phyloP scores from a whole-genome alignment of 441 rosid genomes.

The Omphalea diandra region DNA sequence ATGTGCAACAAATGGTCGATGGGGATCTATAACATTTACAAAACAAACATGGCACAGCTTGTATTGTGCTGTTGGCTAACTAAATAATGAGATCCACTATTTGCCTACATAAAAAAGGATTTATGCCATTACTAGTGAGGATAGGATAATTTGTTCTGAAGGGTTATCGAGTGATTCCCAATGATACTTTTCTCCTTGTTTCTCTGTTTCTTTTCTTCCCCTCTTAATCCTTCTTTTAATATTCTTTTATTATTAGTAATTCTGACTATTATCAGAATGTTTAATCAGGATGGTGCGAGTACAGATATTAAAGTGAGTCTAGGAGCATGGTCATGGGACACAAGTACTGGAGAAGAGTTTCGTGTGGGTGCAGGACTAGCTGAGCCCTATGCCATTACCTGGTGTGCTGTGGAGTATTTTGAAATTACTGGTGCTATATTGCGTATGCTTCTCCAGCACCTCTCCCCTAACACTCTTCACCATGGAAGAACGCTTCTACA shows the following conservation, averaged over 20 bases:
- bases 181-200: too few species aligned
- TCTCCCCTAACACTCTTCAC: conserved; percentile 48
- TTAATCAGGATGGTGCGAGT: conserved; percentile 61
- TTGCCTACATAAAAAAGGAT: too few species aligned
- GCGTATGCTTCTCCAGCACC: conserved; percentile 56
- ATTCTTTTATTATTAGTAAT: not conserved
- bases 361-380: conserved; percentile 97
- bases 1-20: not conserved
- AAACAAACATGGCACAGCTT: conserved; percentile 8
- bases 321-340: conserved; percentile 99
- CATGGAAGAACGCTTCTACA: conserved; percentile 87
- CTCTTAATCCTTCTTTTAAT: not conserved
- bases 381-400: conserved; percentile 80
- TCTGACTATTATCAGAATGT: conserved; percentile 19
- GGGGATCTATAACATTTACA: not conserved
- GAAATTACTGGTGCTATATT: conserved; percentile 78
- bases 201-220: too few species aligned
- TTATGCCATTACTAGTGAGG: too few species aligned
- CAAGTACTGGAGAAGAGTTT: conserved; percentile 77
- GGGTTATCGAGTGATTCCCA: too few species aligned
- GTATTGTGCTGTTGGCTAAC: not conserved
- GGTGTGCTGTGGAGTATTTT: conserved; percentile 96
- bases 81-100: not conserved
- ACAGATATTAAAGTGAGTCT: conserved; percentile 61
- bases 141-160: too few species aligned